Base-by-base conservation (phyloP, 2,329 filamentous ascomycete species). In the Dendrostoma leiphaemia region DNA sequence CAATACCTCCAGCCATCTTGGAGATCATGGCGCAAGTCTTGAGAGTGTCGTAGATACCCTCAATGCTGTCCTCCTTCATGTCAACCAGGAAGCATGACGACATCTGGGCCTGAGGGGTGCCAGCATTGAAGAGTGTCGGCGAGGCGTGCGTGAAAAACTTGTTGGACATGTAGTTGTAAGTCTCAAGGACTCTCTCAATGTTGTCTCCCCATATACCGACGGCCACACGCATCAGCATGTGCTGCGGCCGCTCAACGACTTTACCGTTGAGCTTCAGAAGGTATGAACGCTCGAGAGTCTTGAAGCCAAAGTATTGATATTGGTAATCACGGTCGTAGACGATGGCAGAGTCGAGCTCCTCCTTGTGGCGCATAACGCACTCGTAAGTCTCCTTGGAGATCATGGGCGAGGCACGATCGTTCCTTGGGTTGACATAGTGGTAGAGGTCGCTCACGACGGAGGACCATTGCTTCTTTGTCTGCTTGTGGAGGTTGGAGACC, bases 381-480 rank as follows among this genome's bases (percentile, higher is more conserved):
- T 97, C 90, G 71, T 96, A 96, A 45, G 89, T 95, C 64, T 89
- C 80, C 67, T 93, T 78, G 40, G 93, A 91, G 68, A 99, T 97
- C 94, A 99, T 99, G 54, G 94, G 93, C 48, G 92, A 93, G 7
- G 81, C 70, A 63, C 81, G 87, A 60, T 79, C 77, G 74, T 96
- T 99, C 78, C 90, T 96, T 59, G 93, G 91, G 78, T 99, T 99
- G 74, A 96, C 79, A 73, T 97, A 99, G 78, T 94, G 83, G 77
- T 93, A 97, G 38, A 99, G 85, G 67, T 99, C 94, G 65, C 85
- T 87, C 65, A 99, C 83, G 57, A 99, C 94, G 47, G 90, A 81
- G n/a, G 94, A 97, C 80, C 95, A 99, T 71, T 97, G 93, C 82
- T 99, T 99, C 84, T 97, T 97, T 61, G 94, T 99, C 82, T 99